A percentile compares a stretch with the other conserved stretches of the same genome.
Evolutionary conservation across 495 filamentous ascomycete genomes (phyloP).

Genomic region (Peziza echinospora): DNA sequence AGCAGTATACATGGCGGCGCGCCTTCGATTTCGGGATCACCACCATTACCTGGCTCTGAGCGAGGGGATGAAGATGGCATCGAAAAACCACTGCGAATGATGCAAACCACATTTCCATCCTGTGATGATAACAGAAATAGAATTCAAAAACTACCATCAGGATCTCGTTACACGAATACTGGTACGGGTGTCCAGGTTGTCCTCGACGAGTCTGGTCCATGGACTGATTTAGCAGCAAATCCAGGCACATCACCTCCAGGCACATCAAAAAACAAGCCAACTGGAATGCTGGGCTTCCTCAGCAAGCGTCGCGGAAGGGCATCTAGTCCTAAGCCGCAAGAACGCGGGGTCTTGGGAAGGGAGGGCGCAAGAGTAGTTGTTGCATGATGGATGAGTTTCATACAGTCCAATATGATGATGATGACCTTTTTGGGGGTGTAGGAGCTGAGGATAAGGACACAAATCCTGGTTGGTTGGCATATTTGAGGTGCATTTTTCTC

Average conservation of each 20-base stretch:
- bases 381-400: too few relatives aligned
- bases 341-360: constrained; percentile 81
- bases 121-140: neutral
- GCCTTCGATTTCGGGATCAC: constrained; percentile 3
- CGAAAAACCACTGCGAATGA: neutral
- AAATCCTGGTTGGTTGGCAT: too few relatives aligned
- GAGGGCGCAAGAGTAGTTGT: constrained; percentile 72
- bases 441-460: too few relatives aligned
- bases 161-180: constrained; percentile 30
- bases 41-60: neutral
- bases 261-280: constrained; percentile 28
- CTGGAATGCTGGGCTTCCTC: constrained; percentile 77
- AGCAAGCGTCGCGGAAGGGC: constrained; percentile 73
- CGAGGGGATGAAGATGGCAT: neutral
- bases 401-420: too few relatives aligned
- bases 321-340: constrained; percentile 80
- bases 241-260: too few relatives aligned
- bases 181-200: constrained; percentile 80
- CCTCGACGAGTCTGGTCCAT: constrained; percentile 66
- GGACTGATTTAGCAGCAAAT: constrained; percentile 46
- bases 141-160: constrained; percentile 26
- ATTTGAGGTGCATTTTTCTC: too few relatives aligned
- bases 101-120: neutral
- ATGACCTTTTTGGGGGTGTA: too few relatives aligned
- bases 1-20: constrained; percentile 4